These are phyloP conservation scores for Hebeloma cylindrosporum DNA, from an alignment of 768 basidiomycete species.

Conservation along the genomic window DNA sequence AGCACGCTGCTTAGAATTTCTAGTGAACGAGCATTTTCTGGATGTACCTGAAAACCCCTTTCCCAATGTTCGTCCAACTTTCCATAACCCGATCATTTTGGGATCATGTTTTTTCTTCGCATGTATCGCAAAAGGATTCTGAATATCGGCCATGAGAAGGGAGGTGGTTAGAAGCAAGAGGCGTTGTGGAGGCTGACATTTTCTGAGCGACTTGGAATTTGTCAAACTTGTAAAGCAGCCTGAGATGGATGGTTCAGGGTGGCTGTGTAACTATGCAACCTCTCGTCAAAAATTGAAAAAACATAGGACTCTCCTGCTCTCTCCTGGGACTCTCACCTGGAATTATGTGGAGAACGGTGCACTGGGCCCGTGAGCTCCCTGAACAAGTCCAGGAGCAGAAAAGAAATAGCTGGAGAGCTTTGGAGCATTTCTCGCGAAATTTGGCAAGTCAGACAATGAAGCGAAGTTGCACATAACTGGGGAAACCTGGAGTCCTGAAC, in stretches of 20 bases:
- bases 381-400: too few species aligned
- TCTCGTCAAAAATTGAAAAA: neutral
- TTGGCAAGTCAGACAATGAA: too few species aligned
- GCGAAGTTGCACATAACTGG: too few species aligned
- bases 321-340: too few species aligned
- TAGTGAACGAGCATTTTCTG: neutral
- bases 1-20: neutral
- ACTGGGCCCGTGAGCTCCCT: too few species aligned
- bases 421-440: too few species aligned
- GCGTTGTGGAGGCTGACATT: constrained; percentile 25
- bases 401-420: too few species aligned
- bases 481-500: too few species aligned
- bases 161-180: constrained; percentile 12
- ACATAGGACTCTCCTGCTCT: too few species aligned
- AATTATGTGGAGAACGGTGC: too few species aligned
- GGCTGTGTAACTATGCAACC: neutral
- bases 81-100: constrained; percentile 78
- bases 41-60: constrained; percentile 72
- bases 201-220: neutral
- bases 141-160: constrained; percentile 29
- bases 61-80: constrained; percentile 81
- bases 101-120: constrained; percentile 41
- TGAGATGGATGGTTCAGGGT: neutral
- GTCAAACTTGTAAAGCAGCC: neutral
- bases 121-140: constrained; percentile 21